Evolutionary conservation across 1,284 basidiomycete genomes (phyloP).

Genomic region (Veloboletus limbatus): DNA sequence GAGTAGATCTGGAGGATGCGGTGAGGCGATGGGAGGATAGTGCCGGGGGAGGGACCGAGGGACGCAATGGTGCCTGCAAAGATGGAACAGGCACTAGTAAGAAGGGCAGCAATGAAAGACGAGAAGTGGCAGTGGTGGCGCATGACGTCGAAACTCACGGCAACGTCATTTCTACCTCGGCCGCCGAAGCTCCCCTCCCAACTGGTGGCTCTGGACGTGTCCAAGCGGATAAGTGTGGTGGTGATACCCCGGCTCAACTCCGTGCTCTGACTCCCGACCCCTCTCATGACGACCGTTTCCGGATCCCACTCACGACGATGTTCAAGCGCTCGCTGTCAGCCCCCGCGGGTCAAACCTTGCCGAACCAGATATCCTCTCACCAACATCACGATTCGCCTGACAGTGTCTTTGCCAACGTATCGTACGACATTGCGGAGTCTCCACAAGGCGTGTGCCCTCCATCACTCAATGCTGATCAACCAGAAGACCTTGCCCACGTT

Average conservation of each 20-base stretch:
- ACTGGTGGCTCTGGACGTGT: constrained; percentile 3
- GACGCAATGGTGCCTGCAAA: constrained; percentile 6
- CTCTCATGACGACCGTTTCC: constrained; percentile 37
- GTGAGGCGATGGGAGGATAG: constrained; percentile 41
- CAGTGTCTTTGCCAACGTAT: constrained; percentile 31
- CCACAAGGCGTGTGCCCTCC: constrained; percentile 12
- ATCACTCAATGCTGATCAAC: constrained; percentile 16
- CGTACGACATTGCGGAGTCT: constrained; percentile 31
- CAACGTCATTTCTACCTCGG: constrained; percentile 6
- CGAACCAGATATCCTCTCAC: constrained; percentile 12
- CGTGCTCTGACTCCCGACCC: constrained; percentile 34
- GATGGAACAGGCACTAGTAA: constrained; percentile 7
- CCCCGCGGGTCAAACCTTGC: constrained; percentile 37
- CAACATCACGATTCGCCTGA: constrained; percentile 24
- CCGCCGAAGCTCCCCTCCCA: neutral
- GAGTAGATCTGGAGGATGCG: constrained; percentile 45
- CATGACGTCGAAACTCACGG: constrained; percentile 12
- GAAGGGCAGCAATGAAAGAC: constrained; percentile 26
- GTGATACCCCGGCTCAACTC: constrained; percentile 15
- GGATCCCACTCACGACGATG: constrained; percentile 54
- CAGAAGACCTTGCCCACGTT: constrained; percentile 22
- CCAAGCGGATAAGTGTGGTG: constrained; percentile 11
- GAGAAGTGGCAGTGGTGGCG: constrained; percentile 14
- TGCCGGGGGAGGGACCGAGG: constrained; percentile 4
- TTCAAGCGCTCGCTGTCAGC: constrained; percentile 58